phyloP scores from a whole-genome alignment of 805 yeast genomes.

The Saturnispora saitoi region DNA sequence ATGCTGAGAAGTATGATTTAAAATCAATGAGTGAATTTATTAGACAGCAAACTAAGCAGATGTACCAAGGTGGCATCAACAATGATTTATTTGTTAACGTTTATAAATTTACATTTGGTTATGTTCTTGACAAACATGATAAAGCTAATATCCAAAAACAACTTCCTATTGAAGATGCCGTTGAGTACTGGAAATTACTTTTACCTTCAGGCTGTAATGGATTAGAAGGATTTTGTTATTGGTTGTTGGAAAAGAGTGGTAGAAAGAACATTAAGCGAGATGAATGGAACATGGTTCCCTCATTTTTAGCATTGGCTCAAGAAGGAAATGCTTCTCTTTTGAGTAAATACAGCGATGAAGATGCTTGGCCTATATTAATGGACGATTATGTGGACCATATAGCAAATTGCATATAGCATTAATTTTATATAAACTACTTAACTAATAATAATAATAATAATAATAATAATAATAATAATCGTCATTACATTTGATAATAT shows the following conservation, averaged over 20 bases:
- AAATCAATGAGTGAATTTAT: conserved; percentile 40
- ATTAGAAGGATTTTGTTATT: conserved; percentile 49
- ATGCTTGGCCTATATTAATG: conserved; percentile 87
- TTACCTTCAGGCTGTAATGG: conserved; percentile 30
- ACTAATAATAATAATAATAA: too few species aligned
- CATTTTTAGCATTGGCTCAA: conserved; percentile 8
- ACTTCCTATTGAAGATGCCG: conserved; percentile 51
- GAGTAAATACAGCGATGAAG: conserved; percentile 60
- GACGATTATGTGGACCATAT: conserved; percentile 67
- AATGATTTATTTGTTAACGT: conserved; percentile 42
- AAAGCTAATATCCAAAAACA: conserved; percentile 30
- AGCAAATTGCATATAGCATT: background rate
- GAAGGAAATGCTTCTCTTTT: conserved; percentile 31
- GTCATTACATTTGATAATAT: background rate
- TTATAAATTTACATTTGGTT: conserved; percentile 65
- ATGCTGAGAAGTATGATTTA: conserved; percentile 25
- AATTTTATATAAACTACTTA: background rate
- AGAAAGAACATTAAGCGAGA: conserved; percentile 55
- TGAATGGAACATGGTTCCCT: conserved; percentile 65
- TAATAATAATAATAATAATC: background rate
- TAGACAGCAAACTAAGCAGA: conserved; percentile 12
- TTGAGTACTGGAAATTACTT: conserved; percentile 70
- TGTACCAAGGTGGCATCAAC: conserved; percentile 29
- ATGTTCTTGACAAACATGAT: conserved; percentile 49
- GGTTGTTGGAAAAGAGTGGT: conserved; percentile 24